Evolutionary conservation across 805 yeast species (phyloP).

Genomic region (Tetrapisispora iriomotensis): DNA sequence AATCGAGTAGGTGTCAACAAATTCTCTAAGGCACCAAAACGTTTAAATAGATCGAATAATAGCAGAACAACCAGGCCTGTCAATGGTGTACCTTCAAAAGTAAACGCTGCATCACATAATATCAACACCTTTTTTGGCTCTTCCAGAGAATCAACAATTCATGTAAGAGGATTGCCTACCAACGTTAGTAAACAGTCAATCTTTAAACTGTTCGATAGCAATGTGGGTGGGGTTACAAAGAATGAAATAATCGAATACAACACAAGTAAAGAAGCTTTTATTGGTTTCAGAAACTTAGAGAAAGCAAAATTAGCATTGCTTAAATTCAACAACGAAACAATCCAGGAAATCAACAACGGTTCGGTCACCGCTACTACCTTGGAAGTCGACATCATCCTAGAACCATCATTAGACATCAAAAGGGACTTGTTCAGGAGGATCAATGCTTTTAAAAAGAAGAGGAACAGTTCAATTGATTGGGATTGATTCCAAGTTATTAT

Average conservation of each 20-base stretch:
- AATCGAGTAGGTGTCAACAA: constrained; percentile 1
- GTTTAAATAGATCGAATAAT: not conserved
- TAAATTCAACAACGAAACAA: not conserved
- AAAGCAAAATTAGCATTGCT: not conserved
- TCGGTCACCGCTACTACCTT: not conserved
- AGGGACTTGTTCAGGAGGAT: not conserved
- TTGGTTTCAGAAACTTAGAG: not conserved
- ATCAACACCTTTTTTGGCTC: not conserved
- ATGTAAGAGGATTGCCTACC: not conserved
- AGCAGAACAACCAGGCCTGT: not conserved
- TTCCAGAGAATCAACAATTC: not conserved
- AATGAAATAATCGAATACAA: not conserved
- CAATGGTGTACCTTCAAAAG: not conserved
- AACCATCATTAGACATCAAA: not conserved
- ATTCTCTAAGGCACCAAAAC: not conserved
- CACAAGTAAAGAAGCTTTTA: not conserved
- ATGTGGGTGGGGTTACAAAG: not conserved
- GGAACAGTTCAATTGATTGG: too few relatives aligned
- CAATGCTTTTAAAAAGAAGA: too few relatives aligned
- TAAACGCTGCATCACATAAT: not conserved
- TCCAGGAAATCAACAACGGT: not conserved
- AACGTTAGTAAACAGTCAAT: not conserved
- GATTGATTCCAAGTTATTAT: too few relatives aligned
- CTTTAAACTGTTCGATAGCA: not conserved
- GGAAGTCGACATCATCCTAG: not conserved